Conservation (phyloP, 192 early-diverging fungal species). For the Umbelopsis ramanniana region DNA sequence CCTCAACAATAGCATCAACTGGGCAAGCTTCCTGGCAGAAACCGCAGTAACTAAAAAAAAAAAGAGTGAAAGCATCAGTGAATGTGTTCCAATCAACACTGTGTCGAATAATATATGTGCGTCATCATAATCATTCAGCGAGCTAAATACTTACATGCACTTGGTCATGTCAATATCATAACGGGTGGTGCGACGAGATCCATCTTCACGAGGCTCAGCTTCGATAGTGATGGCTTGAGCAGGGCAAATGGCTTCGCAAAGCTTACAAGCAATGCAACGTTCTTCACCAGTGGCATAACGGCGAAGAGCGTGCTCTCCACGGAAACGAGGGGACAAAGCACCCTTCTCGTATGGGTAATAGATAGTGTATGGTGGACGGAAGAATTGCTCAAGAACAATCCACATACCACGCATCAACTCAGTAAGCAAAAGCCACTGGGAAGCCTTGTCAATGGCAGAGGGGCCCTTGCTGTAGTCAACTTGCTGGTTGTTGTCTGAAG, state of each 20-base stretch:
- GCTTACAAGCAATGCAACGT: slow-evolving; percentile 98
- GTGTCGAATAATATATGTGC: too few species aligned
- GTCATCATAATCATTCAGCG: neutral
- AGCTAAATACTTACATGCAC: slow-evolving; percentile 62
- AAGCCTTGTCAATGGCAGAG: slow-evolving; percentile 53
- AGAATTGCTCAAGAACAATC: slow-evolving; percentile 90
- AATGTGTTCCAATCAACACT: slow-evolving; percentile 3
- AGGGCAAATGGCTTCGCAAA: slow-evolving; percentile 97
- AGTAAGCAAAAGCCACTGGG: slow-evolving; percentile 86
- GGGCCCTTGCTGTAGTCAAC: slow-evolving; percentile 27
- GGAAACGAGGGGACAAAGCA: slow-evolving; percentile 88
- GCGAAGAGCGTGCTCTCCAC: slow-evolving; percentile 95
- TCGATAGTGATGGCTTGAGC: slow-evolving; percentile 99
- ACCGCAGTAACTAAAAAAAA: slow-evolving; percentile 86
- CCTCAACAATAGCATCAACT: slow-evolving; percentile 98
- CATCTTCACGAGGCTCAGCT: slow-evolving; percentile 94
- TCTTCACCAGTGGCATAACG: slow-evolving; percentile 97
- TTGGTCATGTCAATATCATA: slow-evolving; percentile 99
- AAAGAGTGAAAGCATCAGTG: slow-evolving; percentile 8
- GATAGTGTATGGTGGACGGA: slow-evolving; percentile 95
- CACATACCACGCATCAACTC: slow-evolving; percentile 92
- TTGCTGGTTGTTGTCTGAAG: slow-evolving; percentile 27
- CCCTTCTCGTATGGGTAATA: slow-evolving; percentile 98
- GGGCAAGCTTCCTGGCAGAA: slow-evolving; percentile 80
- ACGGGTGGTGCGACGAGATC: slow-evolving; percentile 89